phyloP scores from a whole-genome alignment of 2,329 filamentous ascomycete species.

The Pseudopithomyces chartarum region DNA sequence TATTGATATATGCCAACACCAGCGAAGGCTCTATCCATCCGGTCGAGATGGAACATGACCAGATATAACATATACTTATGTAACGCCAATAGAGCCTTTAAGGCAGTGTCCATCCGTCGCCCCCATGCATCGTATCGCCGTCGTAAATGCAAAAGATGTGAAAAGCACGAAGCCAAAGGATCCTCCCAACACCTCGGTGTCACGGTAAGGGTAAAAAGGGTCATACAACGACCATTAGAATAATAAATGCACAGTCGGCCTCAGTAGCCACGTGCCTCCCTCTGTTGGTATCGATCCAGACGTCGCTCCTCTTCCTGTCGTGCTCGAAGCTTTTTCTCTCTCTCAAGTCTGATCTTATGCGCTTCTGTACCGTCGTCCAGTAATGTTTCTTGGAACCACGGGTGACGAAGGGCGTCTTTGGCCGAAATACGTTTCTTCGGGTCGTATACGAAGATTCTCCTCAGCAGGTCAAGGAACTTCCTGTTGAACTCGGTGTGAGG shows the following conservation, averaged over 20 bases:
- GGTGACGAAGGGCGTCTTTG: slow-evolving; percentile 67
- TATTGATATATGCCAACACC: slow-evolving; percentile 2
- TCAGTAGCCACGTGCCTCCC: slow-evolving; percentile 25
- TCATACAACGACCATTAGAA: background rate
- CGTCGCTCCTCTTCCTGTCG: slow-evolving; percentile 37
- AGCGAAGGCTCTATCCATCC: background rate
- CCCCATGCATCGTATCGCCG: slow-evolving; percentile 44
- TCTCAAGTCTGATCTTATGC: slow-evolving; percentile 59
- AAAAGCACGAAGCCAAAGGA: slow-evolving; percentile 22
- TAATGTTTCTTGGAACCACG: slow-evolving; percentile 68
- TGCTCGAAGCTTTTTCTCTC: slow-evolving; percentile 41
- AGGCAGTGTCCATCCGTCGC: slow-evolving; percentile 21
- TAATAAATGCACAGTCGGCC: background rate
- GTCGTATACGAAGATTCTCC: slow-evolving; percentile 69
- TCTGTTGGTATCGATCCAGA: slow-evolving; percentile 27
- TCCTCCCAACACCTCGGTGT: background rate
- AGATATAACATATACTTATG: slow-evolving; percentile 33
- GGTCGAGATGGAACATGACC: slow-evolving; percentile 21
- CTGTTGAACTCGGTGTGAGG: slow-evolving; percentile 64
- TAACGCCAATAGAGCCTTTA: slow-evolving; percentile 35
- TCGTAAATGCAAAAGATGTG: slow-evolving; percentile 47
- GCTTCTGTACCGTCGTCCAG: slow-evolving; percentile 71
- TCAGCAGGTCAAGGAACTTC: slow-evolving; percentile 66
- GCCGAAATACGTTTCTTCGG: slow-evolving; percentile 68
- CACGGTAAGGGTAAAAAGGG: background rate